Conservation (phyloP, 2,329 filamentous ascomycete species). For the Phoma sp. region DNA sequence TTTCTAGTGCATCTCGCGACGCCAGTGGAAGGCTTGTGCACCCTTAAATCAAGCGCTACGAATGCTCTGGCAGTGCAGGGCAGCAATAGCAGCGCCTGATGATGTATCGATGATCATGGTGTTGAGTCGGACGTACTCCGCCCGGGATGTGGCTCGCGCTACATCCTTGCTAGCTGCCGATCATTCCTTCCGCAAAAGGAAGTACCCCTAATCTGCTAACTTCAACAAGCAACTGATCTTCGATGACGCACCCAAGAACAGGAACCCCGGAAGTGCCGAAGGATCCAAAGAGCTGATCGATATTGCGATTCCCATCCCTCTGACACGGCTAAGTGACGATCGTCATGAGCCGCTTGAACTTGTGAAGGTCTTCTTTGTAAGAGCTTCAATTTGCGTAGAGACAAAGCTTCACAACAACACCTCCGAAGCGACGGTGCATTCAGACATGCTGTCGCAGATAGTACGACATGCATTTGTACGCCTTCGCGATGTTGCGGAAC, state of each 20-base stretch:
- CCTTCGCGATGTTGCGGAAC: background rate
- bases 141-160: background rate
- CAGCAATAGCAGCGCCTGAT: background rate
- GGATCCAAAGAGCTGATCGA: background rate
- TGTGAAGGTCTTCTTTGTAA: background rate
- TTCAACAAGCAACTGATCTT: background rate
- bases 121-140: background rate
- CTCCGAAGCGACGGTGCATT: too few species aligned
- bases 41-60: too few species aligned
- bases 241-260: conserved; percentile 5
- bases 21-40: too few species aligned
- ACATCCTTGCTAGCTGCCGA: background rate
- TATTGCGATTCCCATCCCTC: conserved; percentile 1
- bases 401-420: too few species aligned
- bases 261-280: background rate
- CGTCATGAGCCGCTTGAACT: background rate
- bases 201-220: background rate
- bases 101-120: background rate
- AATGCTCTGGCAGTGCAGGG: too few species aligned
- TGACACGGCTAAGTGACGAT: background rate
- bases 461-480: background rate
- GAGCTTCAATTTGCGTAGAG: too few species aligned
- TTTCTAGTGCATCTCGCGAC: too few species aligned
- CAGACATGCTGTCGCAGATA: background rate
- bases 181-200: conserved; percentile 1